A percentile compares a stretch with the other conserved stretches of the same genome.
Conservation (phyloP, 2,329 filamentous ascomycete genomes). For the Pyrenochaeta sp. region DNA sequence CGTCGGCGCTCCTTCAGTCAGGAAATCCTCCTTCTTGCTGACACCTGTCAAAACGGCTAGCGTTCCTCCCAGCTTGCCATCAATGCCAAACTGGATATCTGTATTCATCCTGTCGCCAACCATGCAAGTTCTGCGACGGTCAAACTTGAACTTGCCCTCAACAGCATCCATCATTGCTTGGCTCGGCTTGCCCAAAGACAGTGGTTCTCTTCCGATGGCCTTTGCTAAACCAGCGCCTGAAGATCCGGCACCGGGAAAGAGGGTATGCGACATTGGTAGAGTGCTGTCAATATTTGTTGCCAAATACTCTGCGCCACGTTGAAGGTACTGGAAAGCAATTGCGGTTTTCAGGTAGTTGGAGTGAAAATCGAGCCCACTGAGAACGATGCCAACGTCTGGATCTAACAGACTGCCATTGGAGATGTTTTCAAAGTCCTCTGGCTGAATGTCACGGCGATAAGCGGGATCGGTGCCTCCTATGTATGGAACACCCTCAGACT, state of each 20-base stretch:
- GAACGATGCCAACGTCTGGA: constrained; percentile 86
- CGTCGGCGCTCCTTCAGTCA: constrained; percentile 71
- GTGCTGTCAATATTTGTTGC: constrained; percentile 95
- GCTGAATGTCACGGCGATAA: constrained; percentile 78
- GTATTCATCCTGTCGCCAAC: constrained; percentile 93
- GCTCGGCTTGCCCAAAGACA: constrained; percentile 90
- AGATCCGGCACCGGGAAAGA: constrained; percentile 93
- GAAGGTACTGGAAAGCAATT: constrained; percentile 85
- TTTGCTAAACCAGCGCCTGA: constrained; percentile 80
- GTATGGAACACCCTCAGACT: constrained; percentile 78
- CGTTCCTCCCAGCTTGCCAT: constrained; percentile 90
- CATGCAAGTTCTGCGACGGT: constrained; percentile 90
- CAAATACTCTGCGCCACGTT: constrained; percentile 82
- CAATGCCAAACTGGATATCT: constrained; percentile 93
- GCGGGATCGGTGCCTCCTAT: constrained; percentile 86
- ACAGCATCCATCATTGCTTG: constrained; percentile 99
- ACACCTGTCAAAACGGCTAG: constrained; percentile 92
- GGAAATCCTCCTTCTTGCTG: constrained; percentile 82
- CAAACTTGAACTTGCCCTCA: constrained; percentile 92
- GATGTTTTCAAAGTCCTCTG: constrained; percentile 80
- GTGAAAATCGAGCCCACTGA: constrained; percentile 92
- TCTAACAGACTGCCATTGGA: constrained; percentile 79
- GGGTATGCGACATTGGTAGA: constrained; percentile 78
- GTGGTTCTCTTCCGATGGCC: constrained; percentile 68
- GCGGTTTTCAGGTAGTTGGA: constrained; percentile 94